Evolutionary conservation across 2,329 filamentous ascomycete species (phyloP).

Genomic region (Biscogniauxia sp.): DNA sequence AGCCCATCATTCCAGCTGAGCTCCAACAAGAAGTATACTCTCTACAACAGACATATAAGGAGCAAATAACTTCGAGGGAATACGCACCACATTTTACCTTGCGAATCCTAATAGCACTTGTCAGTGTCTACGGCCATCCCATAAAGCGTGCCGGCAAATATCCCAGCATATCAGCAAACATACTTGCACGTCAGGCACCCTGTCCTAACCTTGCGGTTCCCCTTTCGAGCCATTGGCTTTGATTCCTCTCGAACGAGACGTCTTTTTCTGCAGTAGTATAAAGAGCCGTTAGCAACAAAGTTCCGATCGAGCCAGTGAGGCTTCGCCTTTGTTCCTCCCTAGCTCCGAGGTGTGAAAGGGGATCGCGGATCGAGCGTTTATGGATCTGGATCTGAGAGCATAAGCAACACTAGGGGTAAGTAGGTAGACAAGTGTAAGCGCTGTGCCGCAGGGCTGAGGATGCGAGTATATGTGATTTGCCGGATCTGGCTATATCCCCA

Average conservation of each 20-base stretch:
- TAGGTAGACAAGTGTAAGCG: background rate
- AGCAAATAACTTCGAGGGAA: background rate
- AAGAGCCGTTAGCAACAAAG: background rate
- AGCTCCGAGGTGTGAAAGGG: background rate
- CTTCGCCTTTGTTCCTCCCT: background rate
- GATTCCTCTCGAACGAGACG: background rate
- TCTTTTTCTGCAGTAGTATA: background rate
- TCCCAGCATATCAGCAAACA: background rate
- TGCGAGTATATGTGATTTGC: background rate
- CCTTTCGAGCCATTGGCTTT: slow-evolving; percentile 26
- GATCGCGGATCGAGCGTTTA: background rate
- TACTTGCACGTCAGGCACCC: slow-evolving; percentile 28
- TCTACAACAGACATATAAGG: background rate
- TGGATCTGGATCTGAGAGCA: background rate
- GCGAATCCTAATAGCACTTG: slow-evolving; percentile 19
- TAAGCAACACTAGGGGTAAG: background rate
- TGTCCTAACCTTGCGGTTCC: slow-evolving; percentile 26
- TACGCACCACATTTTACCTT: slow-evolving; percentile 27
- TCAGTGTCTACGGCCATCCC: slow-evolving; percentile 1
- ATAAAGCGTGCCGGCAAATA: too few species aligned
- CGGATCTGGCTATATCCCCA: background rate
- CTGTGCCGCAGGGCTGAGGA: background rate
- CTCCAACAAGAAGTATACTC: background rate
- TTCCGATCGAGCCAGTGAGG: slow-evolving; percentile 16
- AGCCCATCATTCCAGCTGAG: background rate